Evolutionary conservation across 2,329 filamentous ascomycete genomes (phyloP), one percentile per base, ranked within the genome.

Genomic region (Fusarium newnesense): DNA sequence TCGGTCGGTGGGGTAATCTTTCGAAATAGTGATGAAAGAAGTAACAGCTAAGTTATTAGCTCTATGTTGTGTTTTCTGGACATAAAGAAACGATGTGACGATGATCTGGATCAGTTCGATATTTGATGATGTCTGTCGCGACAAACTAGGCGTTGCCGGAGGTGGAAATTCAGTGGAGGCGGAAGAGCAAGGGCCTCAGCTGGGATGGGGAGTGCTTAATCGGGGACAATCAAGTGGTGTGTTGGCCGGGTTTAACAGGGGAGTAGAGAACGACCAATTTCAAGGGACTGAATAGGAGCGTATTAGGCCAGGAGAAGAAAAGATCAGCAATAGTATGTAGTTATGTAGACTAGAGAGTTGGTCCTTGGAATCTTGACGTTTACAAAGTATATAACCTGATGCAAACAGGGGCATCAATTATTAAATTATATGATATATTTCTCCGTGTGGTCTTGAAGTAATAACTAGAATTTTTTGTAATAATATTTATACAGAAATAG

Each of bases 141-240:
- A 68, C 57, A 54, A 58, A 67, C 32, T 67, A 72, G 67, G 58
- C 67, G 68, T 71, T 70, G 74, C 56, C 60, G 47, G 71, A 69
- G 70, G 70, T 65, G 68, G 75, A 78, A 76, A 69, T 76, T 73
- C 72, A 68, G 75, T 73, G 70, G 75, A 78, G 76, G 76, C 62
- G 49, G 72, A 76, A 62, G 66, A 73, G 65, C 73, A 65, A 76
- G 72, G 72, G 66, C 73, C 73, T 76, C 63, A 76, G 69, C 73
- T 67, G 42, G 60, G 57, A 76, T 66, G 60, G 69, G 60, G 58
- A 54, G 26, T 18, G 28, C 34, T 54, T 60, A 56, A 60, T 66
- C 47, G 44, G 57, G 72, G 49, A 70, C 68, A 54, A 52, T 52
- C 64, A 69, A 74, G 72, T 50, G 68, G 36, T 71, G 58, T 68